Evolutionary conservation across 345 rosid species (phyloP).

Genomic region (Erucastrum elatum): DNA sequence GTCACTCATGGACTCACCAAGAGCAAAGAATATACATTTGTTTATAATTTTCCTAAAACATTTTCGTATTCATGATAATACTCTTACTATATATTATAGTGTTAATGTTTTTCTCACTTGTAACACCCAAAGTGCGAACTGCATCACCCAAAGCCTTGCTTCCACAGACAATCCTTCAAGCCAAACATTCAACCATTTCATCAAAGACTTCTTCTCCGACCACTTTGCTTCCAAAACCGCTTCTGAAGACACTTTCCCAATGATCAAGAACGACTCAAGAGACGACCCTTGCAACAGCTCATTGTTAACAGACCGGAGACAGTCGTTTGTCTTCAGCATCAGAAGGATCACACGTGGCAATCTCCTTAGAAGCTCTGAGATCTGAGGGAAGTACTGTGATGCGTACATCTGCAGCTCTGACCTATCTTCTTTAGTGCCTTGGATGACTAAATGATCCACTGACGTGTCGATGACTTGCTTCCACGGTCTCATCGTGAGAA

Average conservation of each 20-base stretch:
- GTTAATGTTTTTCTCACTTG: conserved; percentile 58
- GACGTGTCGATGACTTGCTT: conserved; percentile 74
- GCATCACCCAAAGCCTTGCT: conserved; percentile 68
- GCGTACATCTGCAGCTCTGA: conserved; percentile 96
- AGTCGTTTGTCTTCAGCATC: conserved; percentile 93
- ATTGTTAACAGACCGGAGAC: conserved; percentile 83
- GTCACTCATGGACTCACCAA: conserved; percentile 15
- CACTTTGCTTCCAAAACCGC: conserved; percentile 82
- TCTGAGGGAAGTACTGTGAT: conserved; percentile 81
- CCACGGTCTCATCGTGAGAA: conserved; percentile 96
- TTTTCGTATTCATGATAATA: conserved; percentile 1
- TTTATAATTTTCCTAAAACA: background rate
- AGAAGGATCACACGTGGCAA: conserved; percentile 87
- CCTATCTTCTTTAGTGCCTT: conserved; percentile 64
- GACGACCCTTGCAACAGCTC: conserved; percentile 82
- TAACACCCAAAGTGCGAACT: conserved; percentile 65
- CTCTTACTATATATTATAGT: conserved; percentile 24
- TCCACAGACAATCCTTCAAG: conserved; percentile 62
- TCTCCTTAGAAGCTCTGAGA: conserved; percentile 90
- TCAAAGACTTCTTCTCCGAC: conserved; percentile 56
- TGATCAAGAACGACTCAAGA: conserved; percentile 66
- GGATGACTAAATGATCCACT: conserved; percentile 84
- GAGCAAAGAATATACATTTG: conserved; percentile 28
- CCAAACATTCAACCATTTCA: conserved; percentile 52
- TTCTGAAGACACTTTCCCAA: conserved; percentile 79